phyloP scores from a whole-genome alignment of 148 eudicot genomes.

The Mesembryanthemum crystallinum region DNA sequence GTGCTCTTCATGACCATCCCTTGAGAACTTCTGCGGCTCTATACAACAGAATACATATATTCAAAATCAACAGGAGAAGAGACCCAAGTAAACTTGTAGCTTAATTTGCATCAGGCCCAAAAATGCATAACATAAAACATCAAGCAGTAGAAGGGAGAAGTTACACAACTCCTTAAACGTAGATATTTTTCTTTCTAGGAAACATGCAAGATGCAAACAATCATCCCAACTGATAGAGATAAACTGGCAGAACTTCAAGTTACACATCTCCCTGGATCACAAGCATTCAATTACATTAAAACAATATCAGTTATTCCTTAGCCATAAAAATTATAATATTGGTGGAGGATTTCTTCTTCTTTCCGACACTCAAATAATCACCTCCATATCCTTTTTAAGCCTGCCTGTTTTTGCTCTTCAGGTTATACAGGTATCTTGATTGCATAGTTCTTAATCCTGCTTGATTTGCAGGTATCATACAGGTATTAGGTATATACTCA shows the following conservation, averaged over 20 bases:
- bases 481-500: too few relatives aligned
- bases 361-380: background rate
- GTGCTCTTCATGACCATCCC: slow-evolving; percentile 83
- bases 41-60: slow-evolving; percentile 16
- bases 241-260: background rate
- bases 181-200: background rate
- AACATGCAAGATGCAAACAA: background rate
- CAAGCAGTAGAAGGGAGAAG: slow-evolving; percentile 2
- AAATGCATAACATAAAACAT: slow-evolving; percentile 5
- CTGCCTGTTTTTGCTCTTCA: background rate
- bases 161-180: background rate
- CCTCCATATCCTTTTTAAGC: background rate
- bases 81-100: background rate
- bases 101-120: background rate
- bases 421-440: background rate
- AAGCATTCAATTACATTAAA: background rate
- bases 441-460: background rate
- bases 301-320: background rate
- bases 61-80: slow-evolving; percentile 15
- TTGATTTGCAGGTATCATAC: too few relatives aligned
- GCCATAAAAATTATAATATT: background rate
- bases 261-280: background rate
- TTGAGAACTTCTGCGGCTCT: slow-evolving; percentile 91
- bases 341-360: too few relatives aligned
- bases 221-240: background rate